These are phyloP conservation scores for Zymoseptoria ardabiliae DNA, from an alignment of 2,329 filamentous ascomycete genomes.

Conservation along the genomic window DNA sequence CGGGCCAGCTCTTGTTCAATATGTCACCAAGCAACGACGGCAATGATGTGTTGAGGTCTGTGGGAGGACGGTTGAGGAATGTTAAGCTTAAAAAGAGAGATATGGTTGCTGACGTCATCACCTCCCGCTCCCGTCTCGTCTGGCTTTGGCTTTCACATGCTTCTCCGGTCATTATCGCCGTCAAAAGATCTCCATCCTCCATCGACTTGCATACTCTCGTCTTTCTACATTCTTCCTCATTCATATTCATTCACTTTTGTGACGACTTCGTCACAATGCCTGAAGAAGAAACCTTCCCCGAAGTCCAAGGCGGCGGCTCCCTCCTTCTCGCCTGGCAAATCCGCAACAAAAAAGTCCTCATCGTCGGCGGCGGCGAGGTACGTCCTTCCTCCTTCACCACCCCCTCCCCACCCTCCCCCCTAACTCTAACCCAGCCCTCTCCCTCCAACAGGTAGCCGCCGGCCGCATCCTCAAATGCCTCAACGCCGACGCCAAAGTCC, in stretches of 20 bases:
- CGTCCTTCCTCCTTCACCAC: slow-evolving; percentile 27
- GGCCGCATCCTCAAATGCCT: slow-evolving; percentile 90
- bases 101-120: not conserved
- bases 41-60: no score
- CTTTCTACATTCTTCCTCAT: not conserved
- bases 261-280: slow-evolving; percentile 11
- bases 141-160: not conserved
- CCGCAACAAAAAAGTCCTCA: slow-evolving; percentile 77
- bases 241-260: no score
- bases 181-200: not conserved
- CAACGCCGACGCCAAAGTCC: slow-evolving; percentile 88
- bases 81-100: not conserved
- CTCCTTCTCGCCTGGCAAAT: slow-evolving; percentile 95
- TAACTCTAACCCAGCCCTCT: slow-evolving; percentile 11
- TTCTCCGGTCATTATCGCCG: not conserved
- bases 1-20: no score
- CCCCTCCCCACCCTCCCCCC: slow-evolving; percentile 6
- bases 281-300: slow-evolving; percentile 50
- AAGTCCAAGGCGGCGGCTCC: slow-evolving; percentile 83
- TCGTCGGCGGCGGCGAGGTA: slow-evolving; percentile 93
- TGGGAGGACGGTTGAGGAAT: not conserved
- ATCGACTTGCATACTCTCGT: not conserved
- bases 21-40: no score
- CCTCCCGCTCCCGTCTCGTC: not conserved
- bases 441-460: slow-evolving; percentile 67